phyloP scores from a whole-genome alignment of 495 filamentous ascomycete genomes.

The Neohortaea acidophila region DNA sequence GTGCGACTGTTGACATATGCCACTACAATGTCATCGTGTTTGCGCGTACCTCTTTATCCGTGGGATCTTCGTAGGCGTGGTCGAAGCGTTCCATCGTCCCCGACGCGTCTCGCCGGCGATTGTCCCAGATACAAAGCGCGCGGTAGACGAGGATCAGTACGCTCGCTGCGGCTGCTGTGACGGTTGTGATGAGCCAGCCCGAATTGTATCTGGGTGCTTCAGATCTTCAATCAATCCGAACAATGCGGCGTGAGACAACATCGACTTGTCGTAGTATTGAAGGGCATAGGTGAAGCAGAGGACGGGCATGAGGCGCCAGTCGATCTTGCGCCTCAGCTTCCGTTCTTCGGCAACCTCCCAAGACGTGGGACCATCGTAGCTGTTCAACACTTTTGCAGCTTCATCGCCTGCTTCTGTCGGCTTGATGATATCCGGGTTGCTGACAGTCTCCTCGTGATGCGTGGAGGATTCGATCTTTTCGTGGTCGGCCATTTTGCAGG shows the following conservation, averaged over 20 bases:
- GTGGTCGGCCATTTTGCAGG: no score
- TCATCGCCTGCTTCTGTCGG: no score
- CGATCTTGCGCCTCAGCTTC: constrained; percentile 27
- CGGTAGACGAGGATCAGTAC: constrained; percentile 26
- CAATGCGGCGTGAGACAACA: constrained; percentile 25
- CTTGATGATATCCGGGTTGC: no score
- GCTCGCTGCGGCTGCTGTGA: constrained; percentile 14
- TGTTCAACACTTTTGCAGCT: no score
- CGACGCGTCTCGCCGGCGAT: constrained; percentile 21
- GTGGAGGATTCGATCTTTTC: no score
- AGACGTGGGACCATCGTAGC: no score
- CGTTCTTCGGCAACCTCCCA: constrained; percentile 30
- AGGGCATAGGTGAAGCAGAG: constrained; percentile 36
- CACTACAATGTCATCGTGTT: background rate
- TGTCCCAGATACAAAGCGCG: constrained; percentile 25
- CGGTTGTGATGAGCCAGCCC: constrained; percentile 3
- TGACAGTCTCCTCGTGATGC: no score
- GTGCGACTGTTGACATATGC: constrained; percentile 5
- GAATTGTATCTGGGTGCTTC: background rate
- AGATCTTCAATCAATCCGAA: background rate
- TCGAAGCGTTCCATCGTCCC: constrained; percentile 26
- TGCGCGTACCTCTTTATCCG: constrained; percentile 21
- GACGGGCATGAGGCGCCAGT: constrained; percentile 36
- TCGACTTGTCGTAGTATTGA: constrained; percentile 31
- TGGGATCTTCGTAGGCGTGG: constrained; percentile 33